Percentiles rank a stretch among this genome's conserved stretches.
phyloP scores from a whole-genome alignment of 768 basidiomycete genomes.

The Mycena galopus region DNA sequence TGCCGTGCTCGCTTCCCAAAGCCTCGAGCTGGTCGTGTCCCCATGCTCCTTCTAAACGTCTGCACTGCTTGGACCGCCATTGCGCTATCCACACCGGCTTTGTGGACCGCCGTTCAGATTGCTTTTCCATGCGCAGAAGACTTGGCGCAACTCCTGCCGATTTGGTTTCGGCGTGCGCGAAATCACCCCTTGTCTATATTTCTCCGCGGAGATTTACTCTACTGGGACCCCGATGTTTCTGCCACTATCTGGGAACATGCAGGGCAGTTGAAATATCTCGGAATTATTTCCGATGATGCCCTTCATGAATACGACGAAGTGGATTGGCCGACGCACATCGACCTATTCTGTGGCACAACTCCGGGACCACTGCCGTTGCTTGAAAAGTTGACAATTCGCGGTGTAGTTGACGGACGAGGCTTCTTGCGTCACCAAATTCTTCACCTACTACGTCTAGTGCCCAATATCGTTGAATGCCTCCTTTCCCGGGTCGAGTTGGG shows the following conservation, averaged over 20 bases:
- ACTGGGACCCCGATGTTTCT: neutral
- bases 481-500: neutral
- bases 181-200: neutral
- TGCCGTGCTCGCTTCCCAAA: no score
- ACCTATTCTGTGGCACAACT: neutral
- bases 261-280: neutral
- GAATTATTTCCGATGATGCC: neutral
- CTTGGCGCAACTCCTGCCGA: neutral
- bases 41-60: neutral
- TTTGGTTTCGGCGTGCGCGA: neutral
- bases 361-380: neutral
- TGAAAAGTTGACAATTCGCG: neutral
- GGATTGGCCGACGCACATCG: neutral
- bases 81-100: neutral
- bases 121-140: neutral
- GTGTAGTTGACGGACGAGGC: neutral
- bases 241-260: neutral
- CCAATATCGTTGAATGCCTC: neutral
- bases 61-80: neutral
- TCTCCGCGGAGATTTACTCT: neutral
- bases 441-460: neutral
- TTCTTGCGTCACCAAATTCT: neutral
- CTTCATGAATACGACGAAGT: neutral
- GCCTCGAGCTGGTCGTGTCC: neutral
- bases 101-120: neutral